Conservation (phyloP, 2,329 filamentous ascomycete species). For the Fusarium tjaetaba region DNA sequence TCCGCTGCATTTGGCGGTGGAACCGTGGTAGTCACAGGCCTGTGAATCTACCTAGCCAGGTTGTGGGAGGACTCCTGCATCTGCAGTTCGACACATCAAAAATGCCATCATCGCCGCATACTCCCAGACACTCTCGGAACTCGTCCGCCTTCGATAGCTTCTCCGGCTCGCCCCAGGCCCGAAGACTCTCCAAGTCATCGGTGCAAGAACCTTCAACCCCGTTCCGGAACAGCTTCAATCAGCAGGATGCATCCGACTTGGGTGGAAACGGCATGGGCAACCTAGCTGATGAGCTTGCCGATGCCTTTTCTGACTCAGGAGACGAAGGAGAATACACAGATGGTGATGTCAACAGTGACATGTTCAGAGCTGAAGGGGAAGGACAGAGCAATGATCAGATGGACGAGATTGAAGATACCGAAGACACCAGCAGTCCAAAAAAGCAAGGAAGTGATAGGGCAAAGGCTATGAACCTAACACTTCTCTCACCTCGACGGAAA, state of each 20-base stretch:
- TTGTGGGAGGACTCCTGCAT: constrained; percentile 15
- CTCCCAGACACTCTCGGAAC: constrained; percentile 68
- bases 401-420: constrained; percentile 17
- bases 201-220: constrained; percentile 61
- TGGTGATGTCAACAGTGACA: constrained; percentile 49
- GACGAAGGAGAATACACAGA: constrained; percentile 65
- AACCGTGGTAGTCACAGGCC: constrained; percentile 26
- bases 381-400: constrained; percentile 15
- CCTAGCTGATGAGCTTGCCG: constrained; percentile 82
- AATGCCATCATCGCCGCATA: constrained; percentile 59
- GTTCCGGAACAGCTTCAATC: constrained; percentile 59
- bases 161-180: constrained; percentile 56
- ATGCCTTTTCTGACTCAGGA: constrained; percentile 74
- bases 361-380: constrained; percentile 11
- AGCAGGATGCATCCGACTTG: constrained; percentile 59
- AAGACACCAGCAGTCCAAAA: constrained; percentile 16
- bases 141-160: constrained; percentile 64
- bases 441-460: constrained; percentile 35
- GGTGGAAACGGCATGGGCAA: constrained; percentile 74
- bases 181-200: constrained; percentile 63
- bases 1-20: constrained; percentile 24
- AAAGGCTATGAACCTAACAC: constrained; percentile 54
- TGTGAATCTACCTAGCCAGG: constrained; percentile 9
- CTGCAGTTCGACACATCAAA: constrained; percentile 24
- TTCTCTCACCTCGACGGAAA: constrained; percentile 56